Conservation (phyloP, 306 rosid genomes). For the Alnus glutinosa region DNA sequence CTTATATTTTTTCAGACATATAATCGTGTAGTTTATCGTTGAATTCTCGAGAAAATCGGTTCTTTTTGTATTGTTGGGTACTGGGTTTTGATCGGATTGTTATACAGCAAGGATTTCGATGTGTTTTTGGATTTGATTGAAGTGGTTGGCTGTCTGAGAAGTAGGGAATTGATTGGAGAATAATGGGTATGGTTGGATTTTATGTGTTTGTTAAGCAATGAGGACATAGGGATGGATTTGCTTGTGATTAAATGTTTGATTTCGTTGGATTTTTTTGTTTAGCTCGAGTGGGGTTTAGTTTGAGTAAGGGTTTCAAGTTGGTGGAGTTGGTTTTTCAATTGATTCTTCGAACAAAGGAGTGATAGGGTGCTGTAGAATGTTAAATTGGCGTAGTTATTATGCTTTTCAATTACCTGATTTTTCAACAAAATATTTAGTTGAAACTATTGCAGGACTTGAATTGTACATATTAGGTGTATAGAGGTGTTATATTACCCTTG, state of each 20-base stretch:
- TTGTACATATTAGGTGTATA: background rate
- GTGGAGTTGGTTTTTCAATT: background rate
- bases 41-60: background rate
- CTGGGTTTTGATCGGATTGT: conserved; percentile 5
- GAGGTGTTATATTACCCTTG: background rate
- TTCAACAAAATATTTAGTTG: background rate
- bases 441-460: background rate
- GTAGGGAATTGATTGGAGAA: background rate
- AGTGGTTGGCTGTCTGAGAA: background rate
- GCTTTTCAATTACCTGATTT: background rate
- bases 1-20: background rate
- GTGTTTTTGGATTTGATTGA: background rate
- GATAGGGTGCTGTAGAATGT: background rate
- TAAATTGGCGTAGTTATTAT: background rate
- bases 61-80: background rate
- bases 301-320: background rate
- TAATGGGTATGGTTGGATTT: background rate
- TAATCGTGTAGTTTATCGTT: background rate
- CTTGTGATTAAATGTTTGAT: background rate
- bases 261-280: background rate
- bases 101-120: background rate
- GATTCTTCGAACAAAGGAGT: background rate
- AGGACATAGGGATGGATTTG: background rate
- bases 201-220: background rate
- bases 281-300: background rate